These are phyloP conservation scores for Durio zibethinus DNA, from an alignment of 345 rosid genomes.

Conservation along the genomic window DNA sequence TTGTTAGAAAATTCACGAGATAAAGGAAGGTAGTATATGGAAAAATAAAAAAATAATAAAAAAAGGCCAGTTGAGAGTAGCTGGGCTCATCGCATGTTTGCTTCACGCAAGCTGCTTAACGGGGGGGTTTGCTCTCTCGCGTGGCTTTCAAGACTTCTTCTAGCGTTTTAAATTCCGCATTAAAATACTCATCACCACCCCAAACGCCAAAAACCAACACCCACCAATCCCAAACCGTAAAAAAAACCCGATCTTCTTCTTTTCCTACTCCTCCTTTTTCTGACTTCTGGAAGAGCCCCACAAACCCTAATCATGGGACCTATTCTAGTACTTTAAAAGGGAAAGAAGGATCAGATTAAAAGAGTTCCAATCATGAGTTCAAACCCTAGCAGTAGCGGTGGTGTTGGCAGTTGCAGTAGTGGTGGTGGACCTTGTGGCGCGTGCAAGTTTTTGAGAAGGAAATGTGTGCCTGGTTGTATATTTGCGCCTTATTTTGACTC, in stretches of 20 bases:
- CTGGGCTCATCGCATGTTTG: conserved; percentile 81
- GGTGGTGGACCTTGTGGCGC: conserved; percentile 85
- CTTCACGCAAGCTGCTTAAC: conserved; percentile 99
- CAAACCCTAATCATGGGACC: conserved; percentile 24
- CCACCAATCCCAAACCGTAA: conserved; percentile 36
- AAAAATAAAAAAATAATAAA: neutral
- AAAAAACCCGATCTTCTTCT: conserved; percentile 20
- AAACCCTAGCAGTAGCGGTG: conserved; percentile 43
- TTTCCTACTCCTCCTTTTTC: neutral
- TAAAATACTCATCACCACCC: conserved; percentile 19
- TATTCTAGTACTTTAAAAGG: neutral
- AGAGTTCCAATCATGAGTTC: conserved; percentile 48
- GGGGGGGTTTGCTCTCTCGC: conserved; percentile 73
- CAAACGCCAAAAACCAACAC: conserved; percentile 14
- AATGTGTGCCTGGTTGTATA: conserved; percentile 76
- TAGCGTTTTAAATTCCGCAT: conserved; percentile 32
- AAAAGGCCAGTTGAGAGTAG: conserved; percentile 42
- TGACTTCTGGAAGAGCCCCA: neutral
- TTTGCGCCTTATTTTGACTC: conserved; percentile 85
- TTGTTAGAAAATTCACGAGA: conserved; percentile 42
- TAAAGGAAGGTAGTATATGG: conserved; percentile 12
- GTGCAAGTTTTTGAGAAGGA: conserved; percentile 79
- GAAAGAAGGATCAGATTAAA: neutral
- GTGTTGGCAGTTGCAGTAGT: conserved; percentile 29
- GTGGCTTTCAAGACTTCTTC: conserved; percentile 87